These are phyloP conservation scores for Chlorella sp. DNA, from an alignment of 139 green algal genomes.

Conservation along the genomic window DNA sequence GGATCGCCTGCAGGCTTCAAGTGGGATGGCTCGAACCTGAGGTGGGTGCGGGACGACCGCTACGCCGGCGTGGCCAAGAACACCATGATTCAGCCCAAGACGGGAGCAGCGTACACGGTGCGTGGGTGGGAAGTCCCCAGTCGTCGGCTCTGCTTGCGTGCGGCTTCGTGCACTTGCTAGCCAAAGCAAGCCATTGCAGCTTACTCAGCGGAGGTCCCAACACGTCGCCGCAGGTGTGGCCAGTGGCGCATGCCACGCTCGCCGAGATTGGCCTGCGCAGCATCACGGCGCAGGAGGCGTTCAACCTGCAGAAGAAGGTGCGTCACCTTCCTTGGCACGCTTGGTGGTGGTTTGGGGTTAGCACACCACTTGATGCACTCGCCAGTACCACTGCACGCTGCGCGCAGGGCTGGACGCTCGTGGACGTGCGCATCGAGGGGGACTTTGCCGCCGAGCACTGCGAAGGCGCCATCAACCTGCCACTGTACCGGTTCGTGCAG, in stretches of 20 bases:
- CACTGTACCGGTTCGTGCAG: conserved; percentile 49
- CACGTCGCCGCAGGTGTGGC: conserved; percentile 48
- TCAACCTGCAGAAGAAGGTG: conserved; percentile 33
- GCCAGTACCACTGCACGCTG: too few species aligned
- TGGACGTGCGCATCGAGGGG: conserved; percentile 49
- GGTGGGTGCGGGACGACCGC: conserved; percentile 25
- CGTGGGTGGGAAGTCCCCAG: not conserved
- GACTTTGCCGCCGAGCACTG: conserved; percentile 9
- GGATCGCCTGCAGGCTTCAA: not conserved
- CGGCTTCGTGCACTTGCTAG: too few species aligned
- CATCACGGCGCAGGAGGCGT: conserved; percentile 27
- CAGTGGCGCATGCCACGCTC: conserved; percentile 31
- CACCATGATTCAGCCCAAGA: conserved; percentile 19
- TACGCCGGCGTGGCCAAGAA: conserved; percentile 6
- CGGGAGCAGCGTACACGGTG: conserved; percentile 37
- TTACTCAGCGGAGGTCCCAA: too few species aligned
- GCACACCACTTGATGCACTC: too few species aligned
- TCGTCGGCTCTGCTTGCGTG: too few species aligned
- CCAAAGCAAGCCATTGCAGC: too few species aligned
- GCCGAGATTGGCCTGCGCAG: conserved; percentile 20
- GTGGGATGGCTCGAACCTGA: not conserved
- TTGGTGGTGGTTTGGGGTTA: too few species aligned
- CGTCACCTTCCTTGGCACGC: too few species aligned
- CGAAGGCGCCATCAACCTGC: conserved; percentile 47
- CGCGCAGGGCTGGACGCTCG: conserved; percentile 43